Evolutionary conservation across 2,329 filamentous ascomycete species (phyloP), one percentile per base, ranked within the genome.

Genomic region (Cercospora zeae-maydis): DNA sequence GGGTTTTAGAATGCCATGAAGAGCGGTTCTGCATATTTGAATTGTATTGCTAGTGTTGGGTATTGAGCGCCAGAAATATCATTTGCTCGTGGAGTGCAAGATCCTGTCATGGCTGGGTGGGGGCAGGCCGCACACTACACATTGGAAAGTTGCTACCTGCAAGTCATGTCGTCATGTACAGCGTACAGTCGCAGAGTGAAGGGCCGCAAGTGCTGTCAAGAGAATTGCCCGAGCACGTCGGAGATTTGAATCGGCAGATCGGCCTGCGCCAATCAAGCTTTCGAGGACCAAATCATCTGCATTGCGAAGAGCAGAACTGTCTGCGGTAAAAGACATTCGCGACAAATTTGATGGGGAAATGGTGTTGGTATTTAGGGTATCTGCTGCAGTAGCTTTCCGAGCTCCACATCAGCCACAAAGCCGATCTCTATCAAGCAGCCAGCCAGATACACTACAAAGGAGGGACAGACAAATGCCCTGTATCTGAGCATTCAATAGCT

Each of bases 341-440:
- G 13, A 45, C 16, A 45, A n/a, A 4, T 19, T 24, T 11, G 19
- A 45, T 47, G 42, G 42, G 34, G 54, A 57, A 39, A 45, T 39
- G 0, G 54, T 42, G 21, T 57, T 39, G 54, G 33, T 36, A 57
- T 57, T 42, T 11, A 27, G 57, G 57, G 57, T 59, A 52, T 53
- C 57, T 59, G 45, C 57, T 59, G 57, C 57, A 52, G 33, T 31
- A 33, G 45, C 57, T 36, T 34, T 39, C 10, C 57, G 16, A 53
- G 4, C 57, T 37, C 24, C 33, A 47, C 45, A n/a, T 52, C 34
- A 6, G 47, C 57, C 16, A 27, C 31, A 24, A 36, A 36, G 49
- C 49, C 30, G 31, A 47, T 13, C 36, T 59, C 57, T 59, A 37
- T 53, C 31, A 52, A 34, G 45, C 47, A 59, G 57, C 57, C 47